A percentile compares a stretch with the other conserved stretches of the same genome.
phyloP scores from a whole-genome alignment of 352 stramenopile species.

The Phytophthora sp. region DNA sequence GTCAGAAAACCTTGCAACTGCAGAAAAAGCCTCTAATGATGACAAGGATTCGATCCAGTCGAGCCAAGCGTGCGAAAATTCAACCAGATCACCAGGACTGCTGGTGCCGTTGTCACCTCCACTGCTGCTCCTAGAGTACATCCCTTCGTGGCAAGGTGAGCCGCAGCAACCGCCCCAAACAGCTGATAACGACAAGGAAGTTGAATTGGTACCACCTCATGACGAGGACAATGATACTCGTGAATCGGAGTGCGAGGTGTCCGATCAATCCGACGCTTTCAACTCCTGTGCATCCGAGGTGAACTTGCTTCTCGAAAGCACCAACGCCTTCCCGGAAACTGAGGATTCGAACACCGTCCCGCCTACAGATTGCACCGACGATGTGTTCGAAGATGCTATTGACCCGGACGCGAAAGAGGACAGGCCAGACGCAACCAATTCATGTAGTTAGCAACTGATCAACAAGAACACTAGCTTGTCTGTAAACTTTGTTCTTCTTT shows the following conservation, averaged over 20 bases:
- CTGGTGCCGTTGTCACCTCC: no score
- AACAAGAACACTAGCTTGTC: no score
- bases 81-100: no score
- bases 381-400: slow-evolving; percentile 29
- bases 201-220: not conserved
- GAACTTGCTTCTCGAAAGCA: not conserved
- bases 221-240: slow-evolving; percentile 11
- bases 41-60: no score
- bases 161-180: not conserved
- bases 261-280: slow-evolving; percentile 22
- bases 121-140: slow-evolving; percentile 24
- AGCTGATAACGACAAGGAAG: not conserved
- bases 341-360: no score
- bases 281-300: slow-evolving; percentile 29
- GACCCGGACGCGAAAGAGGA: not conserved
- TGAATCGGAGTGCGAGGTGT: slow-evolving; percentile 21
- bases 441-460: no score
- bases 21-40: no score
- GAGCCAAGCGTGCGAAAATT: no score
- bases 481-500: no score
- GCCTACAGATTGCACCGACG: slow-evolving; percentile 19
- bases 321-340: not conserved
- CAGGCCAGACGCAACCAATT: not conserved
- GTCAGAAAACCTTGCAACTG: no score
- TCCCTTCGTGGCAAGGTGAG: not conserved